Evolutionary conservation across 108 stramenopile genomes (phyloP).

Genomic region (Chaetoceros tenuissimus): DNA sequence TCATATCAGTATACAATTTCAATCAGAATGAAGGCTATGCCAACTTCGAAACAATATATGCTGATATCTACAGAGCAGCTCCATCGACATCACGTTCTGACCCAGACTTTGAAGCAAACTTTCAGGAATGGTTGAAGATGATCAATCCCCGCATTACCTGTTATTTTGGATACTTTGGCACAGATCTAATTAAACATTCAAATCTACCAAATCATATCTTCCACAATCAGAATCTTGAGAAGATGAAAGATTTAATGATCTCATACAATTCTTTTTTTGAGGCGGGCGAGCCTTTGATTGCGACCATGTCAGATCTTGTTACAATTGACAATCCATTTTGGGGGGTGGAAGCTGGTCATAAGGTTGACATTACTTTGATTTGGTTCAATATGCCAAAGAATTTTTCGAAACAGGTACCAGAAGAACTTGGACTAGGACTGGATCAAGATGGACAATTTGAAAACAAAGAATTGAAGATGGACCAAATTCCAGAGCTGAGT

Average conservation of each 20-base stretch:
- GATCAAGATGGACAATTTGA: too few relatives aligned
- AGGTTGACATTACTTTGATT: slow-evolving; percentile 1
- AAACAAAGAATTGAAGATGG: too few relatives aligned
- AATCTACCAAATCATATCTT: slow-evolving; percentile 1
- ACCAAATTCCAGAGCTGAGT: too few relatives aligned
- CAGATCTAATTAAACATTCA: background rate
- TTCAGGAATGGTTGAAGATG: background rate
- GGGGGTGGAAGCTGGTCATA: background rate
- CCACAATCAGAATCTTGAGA: background rate
- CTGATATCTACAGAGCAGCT: too few relatives aligned
- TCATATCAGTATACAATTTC: too few relatives aligned
- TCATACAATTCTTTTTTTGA: slow-evolving; percentile 1
- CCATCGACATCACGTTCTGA: background rate
- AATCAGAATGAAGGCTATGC: too few relatives aligned
- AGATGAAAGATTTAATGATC: background rate
- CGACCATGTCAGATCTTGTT: background rate
- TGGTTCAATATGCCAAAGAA: slow-evolving; percentile 1
- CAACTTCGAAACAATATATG: too few relatives aligned
- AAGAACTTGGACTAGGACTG: too few relatives aligned
- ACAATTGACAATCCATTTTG: slow-evolving; percentile 4
- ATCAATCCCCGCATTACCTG: slow-evolving; percentile 1
- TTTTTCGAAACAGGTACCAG: background rate
- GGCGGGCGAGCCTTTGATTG: slow-evolving; percentile 5
- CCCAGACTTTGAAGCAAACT: background rate
- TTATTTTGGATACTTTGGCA: slow-evolving; percentile 3